These are phyloP conservation scores for Escallonia herrerae DNA, from an alignment of 129 eudicot genomes.

Conservation along the genomic window DNA sequence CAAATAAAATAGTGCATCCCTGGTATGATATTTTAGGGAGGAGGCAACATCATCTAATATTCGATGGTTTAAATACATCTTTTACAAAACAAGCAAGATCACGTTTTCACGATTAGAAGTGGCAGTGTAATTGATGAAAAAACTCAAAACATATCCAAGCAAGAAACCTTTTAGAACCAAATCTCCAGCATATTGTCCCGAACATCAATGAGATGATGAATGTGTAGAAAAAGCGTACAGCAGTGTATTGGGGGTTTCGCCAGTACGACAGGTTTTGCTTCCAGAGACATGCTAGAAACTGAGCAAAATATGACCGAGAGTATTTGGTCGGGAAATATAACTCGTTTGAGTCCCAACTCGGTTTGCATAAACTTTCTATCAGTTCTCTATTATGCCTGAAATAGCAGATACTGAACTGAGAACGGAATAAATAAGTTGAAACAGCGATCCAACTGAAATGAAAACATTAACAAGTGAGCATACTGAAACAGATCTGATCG, in stretches of 20 bases:
- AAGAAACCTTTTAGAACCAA: conserved; percentile 74
- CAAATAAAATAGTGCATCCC: not conserved
- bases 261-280: conserved; percentile 82
- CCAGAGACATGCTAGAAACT: conserved; percentile 81
- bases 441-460: not conserved
- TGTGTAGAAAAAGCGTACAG: conserved; percentile 92
- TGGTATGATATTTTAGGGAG: not conserved
- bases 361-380: conserved; percentile 61
- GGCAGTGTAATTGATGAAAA: not conserved
- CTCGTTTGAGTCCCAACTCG: conserved; percentile 41
- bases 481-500: conserved; percentile 46
- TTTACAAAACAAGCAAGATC: not conserved
- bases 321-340: conserved; percentile 67
- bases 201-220: conserved; percentile 85
- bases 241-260: conserved; percentile 97
- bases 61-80: not conserved
- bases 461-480: conserved; percentile 6
- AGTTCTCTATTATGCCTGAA: conserved; percentile 64
- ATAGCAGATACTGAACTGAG: not conserved
- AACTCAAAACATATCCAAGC: not conserved
- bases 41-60: not conserved
- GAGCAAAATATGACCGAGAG: conserved; percentile 55
- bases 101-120: not conserved
- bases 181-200: conserved; percentile 94
- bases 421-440: not conserved